Evolutionary conservation across 2,329 filamentous ascomycete species (phyloP), one percentile per base, ranked within the genome.

Genomic region (Pleoardoris graminearum): DNA sequence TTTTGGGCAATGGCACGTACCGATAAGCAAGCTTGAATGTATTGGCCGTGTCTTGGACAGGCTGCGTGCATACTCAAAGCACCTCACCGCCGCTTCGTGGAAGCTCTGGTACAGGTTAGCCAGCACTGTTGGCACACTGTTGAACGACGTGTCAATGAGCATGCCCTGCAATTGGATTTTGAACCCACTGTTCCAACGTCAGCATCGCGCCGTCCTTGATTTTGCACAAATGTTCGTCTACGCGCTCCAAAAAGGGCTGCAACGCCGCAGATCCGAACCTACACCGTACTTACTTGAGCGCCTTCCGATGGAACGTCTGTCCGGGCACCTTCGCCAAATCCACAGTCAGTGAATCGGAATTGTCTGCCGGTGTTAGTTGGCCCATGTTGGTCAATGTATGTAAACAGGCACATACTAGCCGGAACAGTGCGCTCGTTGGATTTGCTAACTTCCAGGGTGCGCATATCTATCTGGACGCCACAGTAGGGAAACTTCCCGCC

Each of bases 141-240:
- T 97, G 77, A 93, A 86, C 3, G 80, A 75, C 4, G 89, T 89
- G 70, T 95, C 91, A 63, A 90, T 87, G 70, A 91, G 89, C 85
- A 95, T 92, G 44, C 85, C 79, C 63, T 94, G 89, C 46, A 91
- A 86, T 69, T 96, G 90, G 47, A 94, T 85, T 70, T 91, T 92
- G 78, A 97, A 91, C 3, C 85, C 77, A 65, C 76, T 79, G 54
- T 54, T 61, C 50, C 53, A 46, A 32, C n/a, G 62, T 66, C 48
- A 67, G 61, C 51, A 33, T 51, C 16, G 16, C 36, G 35, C 23
- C 19, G 27, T 35, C 42, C 36, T 46, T 37, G 44, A 29, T 56
- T 49, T 27, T 39, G 16, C 33, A 36, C 33, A 22, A 37, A 8
- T 47, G n/a, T 12, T 39, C 41, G 41, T 46, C 27, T 23, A 38